Percentiles rank a stretch among this genome's conserved stretches.
Conservation (phyloP, 1,139 yeast genomes). For the Kazachstania sp. region DNA sequence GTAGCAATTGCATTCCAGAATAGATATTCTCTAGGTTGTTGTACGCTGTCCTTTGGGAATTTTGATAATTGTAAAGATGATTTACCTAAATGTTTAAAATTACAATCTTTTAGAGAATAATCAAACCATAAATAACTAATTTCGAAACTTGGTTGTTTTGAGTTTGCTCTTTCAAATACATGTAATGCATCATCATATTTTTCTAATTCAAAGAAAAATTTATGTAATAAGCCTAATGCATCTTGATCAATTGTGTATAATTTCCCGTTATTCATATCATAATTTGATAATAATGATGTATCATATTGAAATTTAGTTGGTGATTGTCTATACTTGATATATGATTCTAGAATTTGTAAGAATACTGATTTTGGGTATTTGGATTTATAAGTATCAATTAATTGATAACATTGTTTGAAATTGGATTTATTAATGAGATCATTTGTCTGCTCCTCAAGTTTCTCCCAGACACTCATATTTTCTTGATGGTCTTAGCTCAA, state of each 20-base stretch:
- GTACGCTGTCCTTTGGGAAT: conserved; percentile 9
- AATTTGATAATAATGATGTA: conserved; percentile 11
- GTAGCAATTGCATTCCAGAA: conserved; percentile 28
- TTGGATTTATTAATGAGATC: conserved; percentile 18
- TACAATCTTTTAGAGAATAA: conserved; percentile 20
- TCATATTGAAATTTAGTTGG: conserved; percentile 23
- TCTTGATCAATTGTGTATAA: conserved; percentile 20
- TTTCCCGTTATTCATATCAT: conserved; percentile 14
- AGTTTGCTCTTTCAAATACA: conserved; percentile 23
- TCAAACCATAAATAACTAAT: conserved; percentile 25
- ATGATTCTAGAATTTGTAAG: conserved; percentile 20
- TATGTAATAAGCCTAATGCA: conserved; percentile 22
- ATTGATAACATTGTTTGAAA: conserved; percentile 24
- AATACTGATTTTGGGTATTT: conserved; percentile 23
- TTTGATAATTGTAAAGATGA: conserved; percentile 23
- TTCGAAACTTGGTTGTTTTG: conserved; percentile 23
- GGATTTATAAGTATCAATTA: conserved; percentile 15
- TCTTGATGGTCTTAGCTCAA: too few relatives aligned
- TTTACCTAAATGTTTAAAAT: conserved; percentile 21
- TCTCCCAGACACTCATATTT: conserved; percentile 7
- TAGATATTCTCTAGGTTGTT: conserved; percentile 14
- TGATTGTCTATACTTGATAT: conserved; percentile 23
- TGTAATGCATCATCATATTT: conserved; percentile 21
- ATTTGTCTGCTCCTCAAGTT: conserved; percentile 19
- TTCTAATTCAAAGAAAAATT: conserved; percentile 21